These are phyloP conservation scores for Fremontodendron californicum DNA, from an alignment of 345 rosid genomes.

Conservation along the genomic window DNA sequence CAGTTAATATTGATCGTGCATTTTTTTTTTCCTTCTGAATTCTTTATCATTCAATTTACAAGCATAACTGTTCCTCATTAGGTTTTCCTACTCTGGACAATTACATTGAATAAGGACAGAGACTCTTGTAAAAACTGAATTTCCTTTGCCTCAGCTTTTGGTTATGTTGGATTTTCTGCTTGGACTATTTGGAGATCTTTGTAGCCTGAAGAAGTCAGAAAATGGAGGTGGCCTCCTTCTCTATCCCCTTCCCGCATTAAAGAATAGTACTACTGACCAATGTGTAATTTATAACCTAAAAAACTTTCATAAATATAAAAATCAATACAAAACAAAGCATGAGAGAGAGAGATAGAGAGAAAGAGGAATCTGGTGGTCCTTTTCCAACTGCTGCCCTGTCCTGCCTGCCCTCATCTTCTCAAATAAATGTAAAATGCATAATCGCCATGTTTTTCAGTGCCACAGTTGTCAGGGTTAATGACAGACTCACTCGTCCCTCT, in stretches of 20 bases:
- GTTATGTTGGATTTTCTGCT: not conserved
- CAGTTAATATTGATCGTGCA: not conserved
- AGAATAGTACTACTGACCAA: not conserved
- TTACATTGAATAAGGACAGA: not conserved
- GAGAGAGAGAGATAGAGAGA: slow-evolving; percentile 5
- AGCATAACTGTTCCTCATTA: not conserved
- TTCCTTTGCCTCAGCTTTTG: not conserved
- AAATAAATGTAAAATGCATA: slow-evolving; percentile 25
- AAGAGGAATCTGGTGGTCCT: slow-evolving; percentile 12
- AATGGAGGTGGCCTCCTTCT: not conserved
- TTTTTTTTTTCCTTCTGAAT: not conserved
- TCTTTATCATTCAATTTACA: not conserved
- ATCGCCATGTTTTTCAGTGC: slow-evolving; percentile 77
- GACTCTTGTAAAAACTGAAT: not conserved
- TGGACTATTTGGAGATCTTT: slow-evolving; percentile 8
- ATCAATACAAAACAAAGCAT: not conserved
- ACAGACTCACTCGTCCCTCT: slow-evolving; percentile 37
- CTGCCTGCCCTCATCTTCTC: slow-evolving; percentile 13
- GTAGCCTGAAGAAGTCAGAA: slow-evolving; percentile 9
- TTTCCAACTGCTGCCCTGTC: slow-evolving; percentile 9
- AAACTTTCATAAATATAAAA: not conserved
- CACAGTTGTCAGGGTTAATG: slow-evolving; percentile 31
- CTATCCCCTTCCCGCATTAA: not conserved
- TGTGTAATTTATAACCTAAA: not conserved
- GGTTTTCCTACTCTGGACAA: not conserved